Percentiles rank a stretch among this genome's conserved stretches.
Conservation (phyloP, 1,139 yeast species). For the Lodderomyces beijingensis region DNA sequence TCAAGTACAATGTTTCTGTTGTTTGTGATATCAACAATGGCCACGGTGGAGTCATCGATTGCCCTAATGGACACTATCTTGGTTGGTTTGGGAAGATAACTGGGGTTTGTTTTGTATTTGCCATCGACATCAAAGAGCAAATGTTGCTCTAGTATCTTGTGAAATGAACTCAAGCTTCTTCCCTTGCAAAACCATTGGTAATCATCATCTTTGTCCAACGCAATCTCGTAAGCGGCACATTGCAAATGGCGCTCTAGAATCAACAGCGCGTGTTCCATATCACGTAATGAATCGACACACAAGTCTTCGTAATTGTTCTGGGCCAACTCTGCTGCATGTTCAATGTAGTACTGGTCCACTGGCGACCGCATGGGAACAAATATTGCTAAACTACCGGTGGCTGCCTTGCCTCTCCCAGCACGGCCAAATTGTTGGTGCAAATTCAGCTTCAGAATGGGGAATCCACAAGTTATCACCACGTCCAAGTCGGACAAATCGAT, state of each 20-base stretch:
- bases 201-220: conserved; percentile 54
- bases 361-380: conserved; percentile 84
- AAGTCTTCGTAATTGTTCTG: conserved; percentile 42
- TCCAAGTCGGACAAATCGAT: conserved; percentile 91
- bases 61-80: conserved; percentile 74
- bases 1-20: conserved; percentile 74
- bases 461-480: conserved; percentile 88
- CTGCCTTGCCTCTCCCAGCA: conserved; percentile 81
- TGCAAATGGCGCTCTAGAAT: conserved; percentile 80
- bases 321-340: conserved; percentile 62
- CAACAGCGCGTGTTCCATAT: conserved; percentile 30
- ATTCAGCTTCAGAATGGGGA: conserved; percentile 81
- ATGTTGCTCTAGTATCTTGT: conserved; percentile 38
- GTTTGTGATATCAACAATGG: conserved; percentile 84
- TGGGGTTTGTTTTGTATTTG: conserved; percentile 54
- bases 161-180: conserved; percentile 19
- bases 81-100: conserved; percentile 78
- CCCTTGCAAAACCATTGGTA: conserved; percentile 43
- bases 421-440: conserved; percentile 95
- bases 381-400: conserved; percentile 61
- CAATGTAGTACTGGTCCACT: conserved; percentile 78
- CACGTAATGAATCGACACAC: conserved; percentile 38
- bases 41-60: conserved; percentile 71
- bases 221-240: conserved; percentile 88
- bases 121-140: conserved; percentile 47